Base-by-base conservation (phyloP, 2,329 filamentous ascomycete species). In the Penicillium sp. region DNA sequence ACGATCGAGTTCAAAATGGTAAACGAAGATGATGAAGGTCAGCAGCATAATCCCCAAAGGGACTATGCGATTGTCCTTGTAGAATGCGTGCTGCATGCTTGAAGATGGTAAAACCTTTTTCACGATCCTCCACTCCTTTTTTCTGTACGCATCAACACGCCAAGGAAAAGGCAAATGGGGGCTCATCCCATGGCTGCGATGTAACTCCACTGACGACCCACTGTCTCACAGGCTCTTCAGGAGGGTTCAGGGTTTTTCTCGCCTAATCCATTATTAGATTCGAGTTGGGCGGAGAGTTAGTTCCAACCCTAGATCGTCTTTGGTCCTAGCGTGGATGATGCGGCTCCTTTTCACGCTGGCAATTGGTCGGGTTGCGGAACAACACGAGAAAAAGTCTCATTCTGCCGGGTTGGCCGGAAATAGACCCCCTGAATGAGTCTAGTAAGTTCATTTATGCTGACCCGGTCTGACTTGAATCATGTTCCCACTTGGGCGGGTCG, bases 51-150 rank as follows among this genome's bases (percentile, higher is more conserved):
- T 59, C 52, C 57, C 60, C 33, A 64, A 41, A 4, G 62, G 62
- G 47, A 65, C 60, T 42, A 57, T 58, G 24, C 59, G 59, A 34
- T 65, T 65, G 50, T 65, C 60, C 49, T 59, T 57, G 47, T 65
- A 61, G 39, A 63, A 63, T 29, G 51, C 47, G 28, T 51, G 54
- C 43, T 53, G 57, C 42, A 44, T 53, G 26, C 34, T 54, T 41
- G 29, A 23, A 24, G 45, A 28, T 4, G 31, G 34, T 16, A 24
- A 44, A 28, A 16, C 28, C 4, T 6, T 23, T 23, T 34, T 16
- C 28, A 29, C 49, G 44, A 29, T 28, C 21, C 38, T 34, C 28
- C 15, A n/a, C 41, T 44, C 54, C 55, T 47, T 61, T 58, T 58
- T 51, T 52, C 49, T 43, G 8, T 16, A 6, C 29, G 26, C 24